Evolutionary conservation across 495 filamentous ascomycete genomes (phyloP), one percentile per base, ranked within the genome.

Genomic region (Penicillium diatomitis): DNA sequence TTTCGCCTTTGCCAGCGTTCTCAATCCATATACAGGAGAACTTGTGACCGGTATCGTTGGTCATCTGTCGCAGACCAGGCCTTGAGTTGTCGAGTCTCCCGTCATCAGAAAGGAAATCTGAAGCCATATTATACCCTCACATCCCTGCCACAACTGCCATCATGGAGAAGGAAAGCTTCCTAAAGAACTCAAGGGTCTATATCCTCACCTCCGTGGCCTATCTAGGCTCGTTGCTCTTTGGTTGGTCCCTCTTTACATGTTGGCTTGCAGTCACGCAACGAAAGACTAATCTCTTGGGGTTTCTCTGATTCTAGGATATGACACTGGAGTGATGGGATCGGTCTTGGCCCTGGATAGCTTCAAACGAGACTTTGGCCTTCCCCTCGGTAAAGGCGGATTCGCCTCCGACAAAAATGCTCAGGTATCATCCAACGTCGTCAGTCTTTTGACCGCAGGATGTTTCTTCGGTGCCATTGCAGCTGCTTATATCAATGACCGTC

Each of bases 391-490:
- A 1, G 51, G 50, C 5, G 69, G 66, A 0, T 72, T 69, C 39
- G 59, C 66, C 41, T 57, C 47, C 9, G 37, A 44, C 1, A 32
- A 59, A 32, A 79, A 76, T 42, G 65, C 71, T 6, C 51, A 71
- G 11, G 65, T 79, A 9, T 65, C 74, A 4, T 77, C 74, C 12
- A 81, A 82, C 45, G 74, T 82, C 36, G 79, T 81, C 9, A 82
- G 80, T 44, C 70, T 83, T 27, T 66, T 84, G 27, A 79, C 77
- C 52, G 82, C 81, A 3, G 82, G 83, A 35, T 82, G 80, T 52
- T 85, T 85, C 70, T 86, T 84, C 61, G 82, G 82, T 42, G 74
- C 81, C 9, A 69, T 84, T 27, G 67, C 76, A 12, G 80, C 78
- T 9, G 83, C 82, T 44, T 70, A 56, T 42, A 69, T 78, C 48